phyloP scores from a whole-genome alignment of 2,329 filamentous ascomycete species.

The Calonectria pteridis region DNA sequence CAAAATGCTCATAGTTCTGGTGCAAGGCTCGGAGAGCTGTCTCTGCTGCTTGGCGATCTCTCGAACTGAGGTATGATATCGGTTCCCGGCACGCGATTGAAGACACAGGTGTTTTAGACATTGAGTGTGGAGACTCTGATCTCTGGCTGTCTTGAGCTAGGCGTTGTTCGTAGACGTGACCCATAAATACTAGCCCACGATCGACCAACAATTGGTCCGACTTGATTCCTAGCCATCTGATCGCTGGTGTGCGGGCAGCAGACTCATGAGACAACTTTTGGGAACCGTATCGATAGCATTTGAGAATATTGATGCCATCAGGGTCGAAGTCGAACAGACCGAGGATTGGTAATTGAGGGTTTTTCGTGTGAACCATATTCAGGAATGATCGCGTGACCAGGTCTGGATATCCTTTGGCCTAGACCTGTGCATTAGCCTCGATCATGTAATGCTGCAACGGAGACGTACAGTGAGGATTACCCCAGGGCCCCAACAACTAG shows the following conservation, averaged over 20 bases:
- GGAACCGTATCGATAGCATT: conserved; percentile 81
- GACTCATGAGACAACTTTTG: conserved; percentile 71
- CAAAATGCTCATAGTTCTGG: conserved; percentile 42
- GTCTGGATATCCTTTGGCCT: conserved; percentile 89
- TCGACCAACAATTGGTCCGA: conserved; percentile 54
- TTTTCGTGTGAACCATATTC: conserved; percentile 60
- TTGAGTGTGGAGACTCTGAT: neutral
- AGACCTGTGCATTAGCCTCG: neutral
- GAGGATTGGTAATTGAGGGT: conserved; percentile 68
- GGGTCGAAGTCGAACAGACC: conserved; percentile 82
- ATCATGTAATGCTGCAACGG: fast-evolving
- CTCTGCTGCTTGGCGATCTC: conserved; percentile 70
- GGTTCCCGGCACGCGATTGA: conserved; percentile 46
- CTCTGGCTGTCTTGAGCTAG: conserved; percentile 19
- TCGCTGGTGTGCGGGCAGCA: conserved; percentile 59
- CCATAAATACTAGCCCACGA: neutral
- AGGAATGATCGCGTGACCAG: conserved; percentile 77
- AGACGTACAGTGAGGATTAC: conserved; percentile 74
- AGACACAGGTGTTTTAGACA: conserved; percentile 34
- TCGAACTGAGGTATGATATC: conserved; percentile 57
- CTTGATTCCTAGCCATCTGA: conserved; percentile 75
- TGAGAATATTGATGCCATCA: conserved; percentile 79
- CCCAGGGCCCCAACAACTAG: conserved; percentile 64
- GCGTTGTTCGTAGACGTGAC: neutral
- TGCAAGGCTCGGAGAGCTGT: conserved; percentile 63